phyloP scores from a whole-genome alignment of 2,329 filamentous ascomycete species.

The Didymella pomorum region DNA sequence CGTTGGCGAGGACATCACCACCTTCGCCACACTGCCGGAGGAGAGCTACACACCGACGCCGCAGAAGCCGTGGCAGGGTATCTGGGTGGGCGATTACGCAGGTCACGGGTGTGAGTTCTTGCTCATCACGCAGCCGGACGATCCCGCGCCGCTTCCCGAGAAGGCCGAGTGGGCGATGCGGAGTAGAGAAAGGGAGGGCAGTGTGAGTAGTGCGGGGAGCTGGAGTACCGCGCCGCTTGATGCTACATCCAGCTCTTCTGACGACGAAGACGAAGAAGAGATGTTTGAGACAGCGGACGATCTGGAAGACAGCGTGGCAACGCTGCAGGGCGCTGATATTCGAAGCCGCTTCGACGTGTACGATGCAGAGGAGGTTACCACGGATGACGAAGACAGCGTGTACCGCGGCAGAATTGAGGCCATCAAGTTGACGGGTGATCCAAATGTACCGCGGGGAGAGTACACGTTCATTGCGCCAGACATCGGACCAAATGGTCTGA shows the following conservation, averaged over 20 bases:
- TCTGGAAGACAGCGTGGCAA: constrained; percentile 54
- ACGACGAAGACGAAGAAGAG: constrained; percentile 24
- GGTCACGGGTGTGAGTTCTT: constrained; percentile 90
- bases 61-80: constrained; percentile 83
- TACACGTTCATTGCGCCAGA: constrained; percentile 83
- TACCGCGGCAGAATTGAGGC: constrained; percentile 77
- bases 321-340: constrained; percentile 28
- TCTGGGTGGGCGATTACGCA: constrained; percentile 92
- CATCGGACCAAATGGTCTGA: constrained; percentile 70
- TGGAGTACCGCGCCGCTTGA: constrained; percentile 45
- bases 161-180: constrained; percentile 41
- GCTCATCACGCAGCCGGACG: constrained; percentile 77
- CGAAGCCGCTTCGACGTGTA: neutral
- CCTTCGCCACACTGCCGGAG: constrained; percentile 77
- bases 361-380: neutral
- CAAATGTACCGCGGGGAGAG: constrained; percentile 87
- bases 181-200: constrained; percentile 36
- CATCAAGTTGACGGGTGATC: constrained; percentile 90
- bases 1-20: constrained; percentile 63
- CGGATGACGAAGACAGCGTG: constrained; percentile 43
- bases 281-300: constrained; percentile 26
- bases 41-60: constrained; percentile 80
- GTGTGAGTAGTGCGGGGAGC: constrained; percentile 40
- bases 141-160: constrained; percentile 52
- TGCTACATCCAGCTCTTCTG: constrained; percentile 11